phyloP scores from a whole-genome alignment of 306 rosid species.

The Mucuna pruriens region DNA sequence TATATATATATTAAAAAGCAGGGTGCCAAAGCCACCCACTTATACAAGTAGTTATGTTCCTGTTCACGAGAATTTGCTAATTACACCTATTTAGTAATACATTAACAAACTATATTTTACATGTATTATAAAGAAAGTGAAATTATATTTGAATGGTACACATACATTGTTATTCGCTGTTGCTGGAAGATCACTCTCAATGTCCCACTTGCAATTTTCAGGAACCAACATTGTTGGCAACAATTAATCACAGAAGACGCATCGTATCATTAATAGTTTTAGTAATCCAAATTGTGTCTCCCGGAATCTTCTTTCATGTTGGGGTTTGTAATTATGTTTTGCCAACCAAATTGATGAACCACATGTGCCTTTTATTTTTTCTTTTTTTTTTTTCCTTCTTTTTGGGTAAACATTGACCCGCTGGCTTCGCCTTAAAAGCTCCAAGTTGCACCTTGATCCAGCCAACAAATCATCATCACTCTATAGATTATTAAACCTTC shows the following conservation, averaged over 20 bases:
- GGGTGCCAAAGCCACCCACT: too few species aligned
- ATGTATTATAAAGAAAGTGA: too few species aligned
- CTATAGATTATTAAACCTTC: not conserved
- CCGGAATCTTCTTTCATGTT: not conserved
- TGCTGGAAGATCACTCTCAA: not conserved
- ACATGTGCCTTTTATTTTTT: not conserved
- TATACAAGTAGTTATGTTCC: too few species aligned
- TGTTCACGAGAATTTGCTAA: too few species aligned
- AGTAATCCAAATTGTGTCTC: not conserved
- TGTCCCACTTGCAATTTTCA: conserved; percentile 19
- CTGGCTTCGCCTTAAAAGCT: not conserved
- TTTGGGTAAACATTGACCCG: conserved; percentile 10
- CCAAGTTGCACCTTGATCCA: conserved; percentile 1
- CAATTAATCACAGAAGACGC: not conserved
- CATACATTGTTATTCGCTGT: too few species aligned
- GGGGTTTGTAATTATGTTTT: not conserved
- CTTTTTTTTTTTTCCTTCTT: not conserved
- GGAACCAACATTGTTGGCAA: too few species aligned
- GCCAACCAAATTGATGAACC: conserved; percentile 19
- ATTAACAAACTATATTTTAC: too few species aligned
- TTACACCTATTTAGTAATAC: too few species aligned
- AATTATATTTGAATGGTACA: too few species aligned
- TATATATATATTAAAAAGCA: too few species aligned
- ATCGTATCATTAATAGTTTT: not conserved
- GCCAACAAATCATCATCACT: not conserved